These are phyloP conservation scores for Furcasterigmium furcatum DNA, from an alignment of 2,329 filamentous ascomycete genomes.

Conservation along the genomic window DNA sequence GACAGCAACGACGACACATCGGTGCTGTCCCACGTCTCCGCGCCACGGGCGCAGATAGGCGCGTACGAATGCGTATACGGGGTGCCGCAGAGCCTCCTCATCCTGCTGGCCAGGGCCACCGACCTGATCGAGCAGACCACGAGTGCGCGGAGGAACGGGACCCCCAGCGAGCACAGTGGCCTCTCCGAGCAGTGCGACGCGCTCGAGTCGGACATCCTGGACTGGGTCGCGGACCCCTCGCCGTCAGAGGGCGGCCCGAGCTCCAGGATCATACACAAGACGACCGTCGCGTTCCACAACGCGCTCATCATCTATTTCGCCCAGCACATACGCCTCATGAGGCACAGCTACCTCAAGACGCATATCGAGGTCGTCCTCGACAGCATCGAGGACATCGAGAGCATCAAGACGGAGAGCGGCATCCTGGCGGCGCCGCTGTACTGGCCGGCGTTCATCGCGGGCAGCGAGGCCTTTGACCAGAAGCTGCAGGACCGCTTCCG, in stretches of 20 bases:
- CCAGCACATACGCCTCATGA: constrained; percentile 12
- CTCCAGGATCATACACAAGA: constrained; percentile 9
- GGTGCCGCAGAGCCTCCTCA: constrained; percentile 11
- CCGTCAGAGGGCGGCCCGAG: neutral
- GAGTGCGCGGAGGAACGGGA: neutral
- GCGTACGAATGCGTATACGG: constrained; percentile 14
- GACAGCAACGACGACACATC: neutral
- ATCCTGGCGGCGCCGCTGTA: constrained; percentile 16
- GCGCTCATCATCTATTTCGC: constrained; percentile 21
- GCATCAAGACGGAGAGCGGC: constrained; percentile 13
- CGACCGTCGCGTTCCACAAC: constrained; percentile 17
- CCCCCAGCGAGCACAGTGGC: neutral
- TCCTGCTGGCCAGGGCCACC: constrained; percentile 5
- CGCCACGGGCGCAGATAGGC: constrained; percentile 1
- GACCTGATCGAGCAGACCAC: constrained; percentile 5
- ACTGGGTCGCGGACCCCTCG: constrained; percentile 5
- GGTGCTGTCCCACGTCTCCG: neutral
- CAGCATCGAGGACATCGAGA: constrained; percentile 16
- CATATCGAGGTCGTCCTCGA: constrained; percentile 14
- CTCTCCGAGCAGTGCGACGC: constrained; percentile 3
- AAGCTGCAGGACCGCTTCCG: constrained; percentile 13
- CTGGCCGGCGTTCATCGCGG: constrained; percentile 19
- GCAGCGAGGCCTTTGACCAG: constrained; percentile 15
- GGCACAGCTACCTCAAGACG: constrained; percentile 12
- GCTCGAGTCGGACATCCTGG: constrained; percentile 9